Evolutionary conservation across 116 monocot species (phyloP), one percentile per base, ranked within the genome.

Genomic region (Posidonia oceanica): DNA sequence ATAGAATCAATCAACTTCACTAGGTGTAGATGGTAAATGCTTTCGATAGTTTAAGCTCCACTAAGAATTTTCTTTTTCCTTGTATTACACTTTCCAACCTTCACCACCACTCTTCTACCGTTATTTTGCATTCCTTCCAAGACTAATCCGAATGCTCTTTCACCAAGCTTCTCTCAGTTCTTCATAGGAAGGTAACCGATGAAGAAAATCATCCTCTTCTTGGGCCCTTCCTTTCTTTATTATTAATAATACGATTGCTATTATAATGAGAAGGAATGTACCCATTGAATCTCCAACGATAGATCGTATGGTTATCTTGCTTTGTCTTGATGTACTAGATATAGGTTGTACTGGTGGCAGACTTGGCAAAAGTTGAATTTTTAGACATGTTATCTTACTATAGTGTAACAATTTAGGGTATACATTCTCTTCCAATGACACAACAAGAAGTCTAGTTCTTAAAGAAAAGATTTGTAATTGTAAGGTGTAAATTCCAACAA

Each of bases 11-110:
- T 14, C 20, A 75, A 59, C 23, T 61, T 69, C 4, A 75, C 75
- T 48, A 75, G 62, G 52, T 75, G 69, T 11, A 69, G 15, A 53
- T 75, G 75, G 52, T 75, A 69, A 52, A 75, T 53, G 17, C 37
- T 69, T 0, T 54, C 61, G n/a, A 75, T 75, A 2, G 69, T 69
- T 41, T 62, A 8, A 2, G 69, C 69, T 75, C 75, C 22, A 61
- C 61, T 21, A 69, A 14, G 52, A 75, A 75, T 20, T 75, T 52
- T 53, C 63, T 69, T 17, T 63, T 62, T 16, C 75, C 69, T 52
- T 75, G 75, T 0, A 10, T 36, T 52, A 18, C 38, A 13, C 54
- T 16, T 0, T 38, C 64, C n/a, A 75, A 20, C 7, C 40, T 75
- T 75, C 69, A 75, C 75, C 5, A 69, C 75, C 11, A 75, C 21